Evolutionary conservation across 2,329 filamentous ascomycete genomes (phyloP), one percentile per base, ranked within the genome.

Genomic region (Fusarium sp.): DNA sequence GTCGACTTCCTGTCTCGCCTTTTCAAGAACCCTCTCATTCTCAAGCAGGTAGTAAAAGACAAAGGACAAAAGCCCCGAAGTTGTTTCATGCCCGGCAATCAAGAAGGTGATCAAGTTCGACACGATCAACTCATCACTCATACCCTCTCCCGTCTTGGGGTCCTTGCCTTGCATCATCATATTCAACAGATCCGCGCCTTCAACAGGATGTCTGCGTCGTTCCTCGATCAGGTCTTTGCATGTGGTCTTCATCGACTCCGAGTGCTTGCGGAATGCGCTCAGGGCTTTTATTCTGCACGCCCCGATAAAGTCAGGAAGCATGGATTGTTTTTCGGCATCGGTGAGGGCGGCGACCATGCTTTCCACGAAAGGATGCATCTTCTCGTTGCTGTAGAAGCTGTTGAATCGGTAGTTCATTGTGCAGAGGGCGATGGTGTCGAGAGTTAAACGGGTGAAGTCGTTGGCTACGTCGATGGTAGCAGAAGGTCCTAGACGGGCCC

Each of bases 331-430:
- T 0, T 65, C 61, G 0, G 61, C 61, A 2, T 64, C 59, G 30
- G 37, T 1, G 3, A 64, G 51, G 1, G 59, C 61, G 7, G 61
- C 51, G 6, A n/a, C 27, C 61, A 64, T 64, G 13, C 61, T 64
- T 16, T 64, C 60, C 0, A 64, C 30, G 0, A 64, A 64, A 0
- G 61, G 61, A 1, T 64, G 61, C 61, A 64, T 64, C 13, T 58
- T 64, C 0, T 64, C 59, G 22, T 45, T 65, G 1, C 61, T 65
- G 44, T 64, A 64, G 42, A 64, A 64, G 34, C 61, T 64, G 9
- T 64, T 64, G 59, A 64, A 64, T 4, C 61, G 59, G 8, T 45
- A 64, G 7, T 32, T 27, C 61, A 64, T 64, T 4, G 60, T 64
- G 22, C 61, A 64, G 0, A 64, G 60, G 1, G 61, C 61, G 12